Conservation (phyloP, 371 early-diverging fungal genomes). For the Blakeslea trispora region DNA sequence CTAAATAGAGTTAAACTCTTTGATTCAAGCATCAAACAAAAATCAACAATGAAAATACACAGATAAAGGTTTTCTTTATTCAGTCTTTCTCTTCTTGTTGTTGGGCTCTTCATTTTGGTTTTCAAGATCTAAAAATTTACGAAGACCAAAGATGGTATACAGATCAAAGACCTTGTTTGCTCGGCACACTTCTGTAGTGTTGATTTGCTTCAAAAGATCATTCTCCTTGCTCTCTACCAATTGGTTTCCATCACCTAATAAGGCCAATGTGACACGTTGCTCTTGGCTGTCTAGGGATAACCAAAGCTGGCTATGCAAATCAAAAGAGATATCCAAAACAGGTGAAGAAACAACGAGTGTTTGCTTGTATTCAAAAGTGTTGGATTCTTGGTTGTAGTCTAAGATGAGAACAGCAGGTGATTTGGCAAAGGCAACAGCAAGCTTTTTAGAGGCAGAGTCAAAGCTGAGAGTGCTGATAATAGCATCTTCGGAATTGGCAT, state of each 20-base stretch:
- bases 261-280: slow-evolving; percentile 2
- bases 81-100: slow-evolving; percentile 41
- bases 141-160: slow-evolving; percentile 55
- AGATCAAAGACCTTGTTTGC: slow-evolving; percentile 51
- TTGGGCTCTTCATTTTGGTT: slow-evolving; percentile 29
- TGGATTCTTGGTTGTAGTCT: slow-evolving; percentile 23
- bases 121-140: slow-evolving; percentile 53
- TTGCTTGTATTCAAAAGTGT: slow-evolving; percentile 27
- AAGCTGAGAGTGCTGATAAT: slow-evolving; percentile 31
- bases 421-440: slow-evolving; percentile 46
- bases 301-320: slow-evolving; percentile 38
- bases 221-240: slow-evolving; percentile 24
- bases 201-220: slow-evolving; percentile 39
- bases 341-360: slow-evolving; percentile 32
- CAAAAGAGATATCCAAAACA: slow-evolving; percentile 34
- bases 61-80: no score
- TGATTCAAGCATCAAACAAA: no score
- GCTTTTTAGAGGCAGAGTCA: slow-evolving; percentile 17
- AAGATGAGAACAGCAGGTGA: slow-evolving; percentile 39
- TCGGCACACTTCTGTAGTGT: slow-evolving; percentile 41
- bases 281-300: slow-evolving; percentile 23
- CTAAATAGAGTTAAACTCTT: no score
- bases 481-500: slow-evolving; percentile 48
- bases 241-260: slow-evolving; percentile 13
- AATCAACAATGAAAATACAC: no score